Evolutionary conservation across 2,329 filamentous ascomycete species (phyloP).

Genomic region (Clarireedia paspali): DNA sequence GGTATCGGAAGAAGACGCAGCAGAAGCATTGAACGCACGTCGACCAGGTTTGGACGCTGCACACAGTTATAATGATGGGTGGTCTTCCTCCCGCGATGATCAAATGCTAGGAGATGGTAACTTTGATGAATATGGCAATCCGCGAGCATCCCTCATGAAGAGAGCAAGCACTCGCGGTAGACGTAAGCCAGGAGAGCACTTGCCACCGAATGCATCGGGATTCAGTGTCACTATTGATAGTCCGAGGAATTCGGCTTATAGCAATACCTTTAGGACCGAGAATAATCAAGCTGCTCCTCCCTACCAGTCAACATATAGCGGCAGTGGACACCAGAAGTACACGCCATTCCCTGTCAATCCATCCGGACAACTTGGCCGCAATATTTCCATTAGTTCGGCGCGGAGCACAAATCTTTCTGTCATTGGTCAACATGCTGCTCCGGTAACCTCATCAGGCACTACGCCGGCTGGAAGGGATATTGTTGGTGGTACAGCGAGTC

Average conservation of each 20-base stretch:
- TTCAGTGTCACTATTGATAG: conserved; percentile 7
- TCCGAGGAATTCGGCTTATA: not conserved
- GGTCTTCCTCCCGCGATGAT: conserved; percentile 1
- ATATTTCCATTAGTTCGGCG: not conserved
- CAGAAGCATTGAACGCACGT: conserved; percentile 32
- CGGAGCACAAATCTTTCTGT: conserved; percentile 1
- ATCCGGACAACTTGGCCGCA: conserved; percentile 1
- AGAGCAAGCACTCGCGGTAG: conserved; percentile 24
- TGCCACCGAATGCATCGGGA: not conserved
- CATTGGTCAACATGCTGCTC: not conserved
- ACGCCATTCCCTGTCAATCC: conserved; percentile 1
- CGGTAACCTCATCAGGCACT: not conserved
- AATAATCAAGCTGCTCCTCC: not conserved
- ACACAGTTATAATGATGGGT: conserved; percentile 17
- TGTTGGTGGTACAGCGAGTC: not conserved
- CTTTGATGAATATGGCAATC: conserved; percentile 18
- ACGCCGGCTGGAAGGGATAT: not conserved
- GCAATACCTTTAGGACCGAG: not conserved
- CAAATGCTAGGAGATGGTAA: conserved; percentile 6
- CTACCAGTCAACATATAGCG: conserved; percentile 1
- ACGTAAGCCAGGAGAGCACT: conserved; percentile 22
- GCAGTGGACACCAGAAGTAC: conserved; percentile 3
- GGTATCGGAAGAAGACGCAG: conserved; percentile 33
- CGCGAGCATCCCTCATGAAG: conserved; percentile 23
- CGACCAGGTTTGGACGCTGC: conserved; percentile 17